A percentile compares a stretch with the other conserved stretches of the same genome.
Conservation (phyloP, 2,329 filamentous ascomycete genomes). For the Sporothrix luriei region DNA sequence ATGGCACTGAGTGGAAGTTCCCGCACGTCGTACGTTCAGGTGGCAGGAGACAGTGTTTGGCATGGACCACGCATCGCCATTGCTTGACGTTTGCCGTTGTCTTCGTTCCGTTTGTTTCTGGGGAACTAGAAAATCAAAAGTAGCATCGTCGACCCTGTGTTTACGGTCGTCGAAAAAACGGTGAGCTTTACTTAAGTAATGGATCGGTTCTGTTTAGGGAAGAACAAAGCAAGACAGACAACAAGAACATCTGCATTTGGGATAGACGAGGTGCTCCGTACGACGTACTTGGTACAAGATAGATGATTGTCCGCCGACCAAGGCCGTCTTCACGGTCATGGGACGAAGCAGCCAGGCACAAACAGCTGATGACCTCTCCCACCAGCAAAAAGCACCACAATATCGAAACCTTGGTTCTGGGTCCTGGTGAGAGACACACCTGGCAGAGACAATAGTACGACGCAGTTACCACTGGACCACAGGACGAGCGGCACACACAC, state of each 20-base stretch:
- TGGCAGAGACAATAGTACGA: neutral
- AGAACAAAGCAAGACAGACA: no score
- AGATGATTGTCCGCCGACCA: no score
- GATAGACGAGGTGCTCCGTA: no score
- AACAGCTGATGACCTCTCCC: no score
- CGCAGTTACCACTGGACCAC: neutral
- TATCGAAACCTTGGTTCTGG: conserved; percentile 3
- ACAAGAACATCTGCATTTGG: no score
- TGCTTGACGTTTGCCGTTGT: neutral
- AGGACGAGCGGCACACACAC: neutral
- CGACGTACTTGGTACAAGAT: no score
- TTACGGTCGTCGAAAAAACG: neutral
- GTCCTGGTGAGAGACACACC: neutral
- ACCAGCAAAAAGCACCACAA: neutral
- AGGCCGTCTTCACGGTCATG: no score
- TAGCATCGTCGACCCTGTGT: conserved; percentile 8
- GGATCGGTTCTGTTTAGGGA: no score
- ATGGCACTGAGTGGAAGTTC: neutral
- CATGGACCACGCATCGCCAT: neutral
- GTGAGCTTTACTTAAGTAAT: no score
- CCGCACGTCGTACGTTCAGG: neutral
- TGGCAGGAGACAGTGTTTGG: neutral
- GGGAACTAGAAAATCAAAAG: neutral
- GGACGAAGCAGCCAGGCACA: no score
- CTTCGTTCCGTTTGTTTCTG: neutral